A percentile compares a stretch with the other conserved stretches of the same genome.
Conservation (phyloP, 1,284 basidiomycete species). For the Erythrobasidium hasegawianum region DNA sequence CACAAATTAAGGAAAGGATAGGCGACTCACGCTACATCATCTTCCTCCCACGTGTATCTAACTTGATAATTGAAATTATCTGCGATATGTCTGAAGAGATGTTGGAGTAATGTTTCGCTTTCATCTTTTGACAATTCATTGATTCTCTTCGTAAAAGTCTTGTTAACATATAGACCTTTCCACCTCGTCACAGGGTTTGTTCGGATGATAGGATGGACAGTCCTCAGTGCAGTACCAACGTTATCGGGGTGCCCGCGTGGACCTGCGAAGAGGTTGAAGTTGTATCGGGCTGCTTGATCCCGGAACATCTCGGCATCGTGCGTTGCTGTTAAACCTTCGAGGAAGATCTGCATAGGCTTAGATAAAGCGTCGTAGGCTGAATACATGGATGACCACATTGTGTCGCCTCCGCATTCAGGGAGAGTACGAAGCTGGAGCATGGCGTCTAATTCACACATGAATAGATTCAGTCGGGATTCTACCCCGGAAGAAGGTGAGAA, state of each 20-base stretch:
- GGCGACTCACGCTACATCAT: slow-evolving; percentile 41
- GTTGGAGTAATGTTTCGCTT: slow-evolving; percentile 56
- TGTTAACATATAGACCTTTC: slow-evolving; percentile 64
- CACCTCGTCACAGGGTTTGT: slow-evolving; percentile 62
- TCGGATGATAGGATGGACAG: slow-evolving; percentile 56
- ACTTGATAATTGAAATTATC: slow-evolving; percentile 55
- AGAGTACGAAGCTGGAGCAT: slow-evolving; percentile 60
- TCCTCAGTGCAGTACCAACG: slow-evolving; percentile 57
- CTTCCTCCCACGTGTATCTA: slow-evolving; percentile 53
- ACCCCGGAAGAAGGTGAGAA: slow-evolving; percentile 48
- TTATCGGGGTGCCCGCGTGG: slow-evolving; percentile 60
- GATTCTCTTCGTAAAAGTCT: slow-evolving; percentile 62
- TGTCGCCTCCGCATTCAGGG: slow-evolving; percentile 56
- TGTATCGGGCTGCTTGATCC: slow-evolving; percentile 44
- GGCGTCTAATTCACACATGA: slow-evolving; percentile 49
- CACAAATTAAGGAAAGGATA: not conserved
- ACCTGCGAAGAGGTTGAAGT: slow-evolving; percentile 44
- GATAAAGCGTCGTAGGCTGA: slow-evolving; percentile 64
- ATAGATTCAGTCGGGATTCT: slow-evolving; percentile 19
- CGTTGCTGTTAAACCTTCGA: slow-evolving; percentile 61
- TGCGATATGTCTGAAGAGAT: slow-evolving; percentile 51
- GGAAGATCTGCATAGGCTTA: slow-evolving; percentile 57
- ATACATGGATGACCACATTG: slow-evolving; percentile 52
- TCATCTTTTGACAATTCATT: slow-evolving; percentile 61
- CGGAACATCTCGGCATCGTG: slow-evolving; percentile 59